Evolutionary conservation across 306 rosid genomes (phyloP), one percentile per base, ranked within the genome.

Genomic region (Fragaria vesca): DNA sequence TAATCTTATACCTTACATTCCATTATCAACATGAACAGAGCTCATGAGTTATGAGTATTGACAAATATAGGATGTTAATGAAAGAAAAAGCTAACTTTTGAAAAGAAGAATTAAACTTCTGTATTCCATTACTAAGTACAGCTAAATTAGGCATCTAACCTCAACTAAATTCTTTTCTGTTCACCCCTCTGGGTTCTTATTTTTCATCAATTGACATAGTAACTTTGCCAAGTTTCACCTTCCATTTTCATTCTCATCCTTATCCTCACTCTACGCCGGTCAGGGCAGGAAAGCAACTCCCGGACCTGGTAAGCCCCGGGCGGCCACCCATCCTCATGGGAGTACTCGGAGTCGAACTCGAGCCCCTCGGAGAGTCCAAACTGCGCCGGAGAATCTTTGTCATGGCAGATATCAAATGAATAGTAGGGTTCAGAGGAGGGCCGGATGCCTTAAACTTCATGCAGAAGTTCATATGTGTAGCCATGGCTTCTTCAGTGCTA

Each of bases 401-500:
- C 97, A 94, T 82, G 28, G 98, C 97, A 12, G 92, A 83, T 16
- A 94, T 92, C 86, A 94, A 85, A 85, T 87, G 95, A 38, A 83
- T 78, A 5, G 97, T 73, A 1, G 98, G 95, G 72, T 94, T 83
- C 17, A 84, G 85, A 52, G 96, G 97, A 46, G 98, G 98, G 6
- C 88, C 90, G 0, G 94, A 82, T 57, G 90, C 45, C 30, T 84
- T 88, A 58, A 93, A 93, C 62, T 86, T 91, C 69, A 85, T 88
- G 84, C 91, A 86, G 74, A 94, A 94, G 80, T 81, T 94, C 89
- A 88, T 90, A 78, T 94, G 97, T 60, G 81, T 89, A 9, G 85
- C 69, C 90, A 92, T 80, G 42, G 97, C 98, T 81, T 95, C 99
- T 78, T 95, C 99, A 20, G 92, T 87, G 86, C 92, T 85, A 1